phyloP scores from a whole-genome alignment of 1,284 basidiomycete genomes.

The Moniliella sp. region DNA sequence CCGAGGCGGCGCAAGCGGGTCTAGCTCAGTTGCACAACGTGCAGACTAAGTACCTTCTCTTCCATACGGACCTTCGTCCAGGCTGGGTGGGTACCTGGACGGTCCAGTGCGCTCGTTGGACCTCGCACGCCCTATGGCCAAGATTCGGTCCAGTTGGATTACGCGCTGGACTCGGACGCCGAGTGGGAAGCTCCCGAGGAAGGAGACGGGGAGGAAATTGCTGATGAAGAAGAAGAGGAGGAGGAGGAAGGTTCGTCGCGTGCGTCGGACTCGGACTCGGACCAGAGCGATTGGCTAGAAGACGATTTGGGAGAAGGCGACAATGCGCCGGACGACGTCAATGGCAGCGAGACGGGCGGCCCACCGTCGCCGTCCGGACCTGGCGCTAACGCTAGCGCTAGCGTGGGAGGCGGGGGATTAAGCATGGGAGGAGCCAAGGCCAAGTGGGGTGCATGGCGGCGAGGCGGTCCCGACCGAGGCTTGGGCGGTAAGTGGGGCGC shows the following conservation, averaged over 20 bases:
- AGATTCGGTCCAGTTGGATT: conserved; percentile 27
- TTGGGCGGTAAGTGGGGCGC: too few relatives aligned
- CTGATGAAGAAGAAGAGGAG: conserved; percentile 14
- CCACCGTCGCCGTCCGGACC: too few relatives aligned
- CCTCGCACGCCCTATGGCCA: conserved; percentile 21
- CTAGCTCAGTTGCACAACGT: conserved; percentile 14
- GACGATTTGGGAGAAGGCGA: conserved; percentile 20
- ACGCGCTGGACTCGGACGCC: conserved; percentile 27
- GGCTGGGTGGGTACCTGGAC: conserved; percentile 28
- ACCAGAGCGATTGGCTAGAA: conserved; percentile 31
- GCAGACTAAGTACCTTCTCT: conserved; percentile 25
- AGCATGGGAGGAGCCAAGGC: too few relatives aligned
- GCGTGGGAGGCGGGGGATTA: too few relatives aligned
- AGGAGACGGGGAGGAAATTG: conserved; percentile 23
- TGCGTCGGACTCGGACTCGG: conserved; percentile 18
- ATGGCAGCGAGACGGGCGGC: too few relatives aligned
- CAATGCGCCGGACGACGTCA: too few relatives aligned
- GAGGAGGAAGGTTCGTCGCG: conserved; percentile 14
- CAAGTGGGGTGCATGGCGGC: too few relatives aligned
- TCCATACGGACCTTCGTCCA: conserved; percentile 22
- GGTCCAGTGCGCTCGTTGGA: conserved; percentile 21
- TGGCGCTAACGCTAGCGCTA: too few relatives aligned
- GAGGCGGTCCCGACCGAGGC: too few relatives aligned
- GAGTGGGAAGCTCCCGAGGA: conserved; percentile 29
- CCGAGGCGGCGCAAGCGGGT: conserved; percentile 15